Evolutionary conservation across 371 early-diverging fungal species (phyloP), one percentile per base, ranked within the genome.

Genomic region (Mucor ambiguus): DNA sequence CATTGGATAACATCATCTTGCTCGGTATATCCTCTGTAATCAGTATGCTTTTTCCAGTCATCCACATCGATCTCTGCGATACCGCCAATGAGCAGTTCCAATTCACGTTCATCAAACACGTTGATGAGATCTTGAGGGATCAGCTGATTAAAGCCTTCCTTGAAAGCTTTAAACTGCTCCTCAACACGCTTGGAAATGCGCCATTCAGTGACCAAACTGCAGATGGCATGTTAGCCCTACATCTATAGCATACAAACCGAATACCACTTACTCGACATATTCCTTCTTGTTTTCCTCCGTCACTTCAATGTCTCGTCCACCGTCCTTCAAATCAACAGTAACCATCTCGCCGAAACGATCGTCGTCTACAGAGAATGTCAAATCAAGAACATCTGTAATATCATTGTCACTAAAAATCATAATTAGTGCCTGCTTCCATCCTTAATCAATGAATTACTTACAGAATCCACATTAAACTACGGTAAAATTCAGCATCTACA

Each of bases 31-130:
- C 98, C 97, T 54, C 96, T 85, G 75, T 99, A 99, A 72, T 96
- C 97, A n/a, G 99, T 97, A 74, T 99, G 96, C 76, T 96, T 98
- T 86, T 95, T 96, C 99, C 99, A 99, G 77, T 99, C 99, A 69
- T 98, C 98, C 14, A 98, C 90, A 80, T 99, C 98, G 61, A 99
- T 97, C 70, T 99, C 98, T 7, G 97, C 94, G 71, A 98, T 83
- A 67, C 99, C 99, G 24, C 98, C 95, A 74, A 99, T 98, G 56
- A 99, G 86, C 37, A 99, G 84, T 87, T 98, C 99, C 62, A 99
- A 80, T 83, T 99, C 99, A 68, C 96, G 92, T 77, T 98, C 99
- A 78, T 98, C 96, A 86, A 98, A 99, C 20, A 99, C 97, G 57
- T 88, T 86, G 52, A 99, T 85, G 12, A 98, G 81, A 22, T 97